Evolutionary conservation across 1,139 yeast genomes (phyloP), one percentile per base, ranked within the genome.

Genomic region (Saccharomyces hybrid): DNA sequence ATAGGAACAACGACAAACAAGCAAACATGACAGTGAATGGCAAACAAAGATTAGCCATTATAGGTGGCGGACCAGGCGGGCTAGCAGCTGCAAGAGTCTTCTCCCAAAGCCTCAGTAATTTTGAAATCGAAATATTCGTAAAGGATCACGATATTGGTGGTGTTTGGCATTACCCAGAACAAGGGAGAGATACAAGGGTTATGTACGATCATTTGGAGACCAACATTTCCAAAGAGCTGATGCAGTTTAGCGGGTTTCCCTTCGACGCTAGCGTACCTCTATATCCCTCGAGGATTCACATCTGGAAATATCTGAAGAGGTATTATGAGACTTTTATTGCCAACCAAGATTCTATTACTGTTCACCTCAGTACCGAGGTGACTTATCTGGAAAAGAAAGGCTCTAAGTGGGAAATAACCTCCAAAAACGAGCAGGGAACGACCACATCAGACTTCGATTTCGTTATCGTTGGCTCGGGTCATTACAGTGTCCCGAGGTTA

Each of bases 381-480:
- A 44, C 41, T 0, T 27, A 53, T 3, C 48, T 66, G 26, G 51
- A 54, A 14, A 63, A 60, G 51, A 38, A 47, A 5, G 53, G 41
- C 6, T 56, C 47, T 9, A 28, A 51, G 26, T 67, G 71, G 71
- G 47, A 52, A 7, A 34, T 65, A 3, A 51, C 46, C 24, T 55
- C 54, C 4, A 54, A 51, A 8, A 38, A 49, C 12, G 53, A 46
- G 6, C 44, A 19, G 7, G 11, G 24, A 6, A 38, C 26, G 5
- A 31, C 44, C 9, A 69, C 64, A 32, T 72, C 75, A 49, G 66
- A 66, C 21, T 81, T 74, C 60, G 84, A 80, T 64, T 76, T 77
- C n/a, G 74, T 80, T 3, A 75, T 80, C 3, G 68, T 80, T 9
- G 78, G 83, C 0, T 75, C 77, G 49, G 86, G 86, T 16, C 84